A percentile compares a stretch with the other conserved stretches of the same genome.
phyloP scores from a whole-genome alignment of 805 yeast species.

The Grigorovia transvaalensis region DNA sequence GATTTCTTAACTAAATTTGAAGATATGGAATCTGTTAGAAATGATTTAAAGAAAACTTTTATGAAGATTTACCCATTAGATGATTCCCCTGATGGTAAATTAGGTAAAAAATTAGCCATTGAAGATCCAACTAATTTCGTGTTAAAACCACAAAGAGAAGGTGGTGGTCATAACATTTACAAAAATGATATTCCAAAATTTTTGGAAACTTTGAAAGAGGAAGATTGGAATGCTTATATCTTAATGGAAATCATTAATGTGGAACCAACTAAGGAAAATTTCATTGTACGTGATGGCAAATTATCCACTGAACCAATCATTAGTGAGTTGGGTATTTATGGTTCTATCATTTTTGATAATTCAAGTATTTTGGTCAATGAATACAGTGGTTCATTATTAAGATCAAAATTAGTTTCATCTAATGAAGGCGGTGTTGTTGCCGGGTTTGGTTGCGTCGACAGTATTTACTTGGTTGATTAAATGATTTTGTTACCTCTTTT shows the following conservation, averaged over 20 bases:
- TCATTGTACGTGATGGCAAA: slow-evolving; percentile 57
- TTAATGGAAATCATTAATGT: slow-evolving; percentile 90
- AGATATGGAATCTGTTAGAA: slow-evolving; percentile 26
- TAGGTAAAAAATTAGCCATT: slow-evolving; percentile 58
- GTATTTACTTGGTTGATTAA: slow-evolving; percentile 32
- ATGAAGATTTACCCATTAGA: slow-evolving; percentile 85
- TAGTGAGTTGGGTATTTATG: slow-evolving; percentile 88
- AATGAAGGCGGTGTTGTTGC: slow-evolving; percentile 99
- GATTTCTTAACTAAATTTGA: slow-evolving; percentile 37
- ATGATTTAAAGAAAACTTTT: slow-evolving; percentile 42
- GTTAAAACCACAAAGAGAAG: slow-evolving; percentile 95
- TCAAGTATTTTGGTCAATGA: slow-evolving; percentile 49
- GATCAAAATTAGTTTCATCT: slow-evolving; percentile 79
- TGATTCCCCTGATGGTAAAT: slow-evolving; percentile 46
- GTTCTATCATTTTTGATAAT: slow-evolving; percentile 68
- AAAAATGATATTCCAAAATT: slow-evolving; percentile 75
- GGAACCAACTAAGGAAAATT: slow-evolving; percentile 47
- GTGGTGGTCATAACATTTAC: slow-evolving; percentile 95
- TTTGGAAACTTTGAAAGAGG: slow-evolving; percentile 45
- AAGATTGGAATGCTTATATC: slow-evolving; percentile 82
- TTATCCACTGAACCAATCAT: slow-evolving; percentile 63
- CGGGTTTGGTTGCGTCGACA: slow-evolving; percentile 95
- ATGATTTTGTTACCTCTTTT: not conserved
- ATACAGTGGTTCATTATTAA: slow-evolving; percentile 72
- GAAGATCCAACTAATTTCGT: slow-evolving; percentile 64